A percentile compares a stretch with the other conserved stretches of the same genome.
phyloP scores from a whole-genome alignment of 805 yeast species.

The Ogataea chonburiensis region DNA sequence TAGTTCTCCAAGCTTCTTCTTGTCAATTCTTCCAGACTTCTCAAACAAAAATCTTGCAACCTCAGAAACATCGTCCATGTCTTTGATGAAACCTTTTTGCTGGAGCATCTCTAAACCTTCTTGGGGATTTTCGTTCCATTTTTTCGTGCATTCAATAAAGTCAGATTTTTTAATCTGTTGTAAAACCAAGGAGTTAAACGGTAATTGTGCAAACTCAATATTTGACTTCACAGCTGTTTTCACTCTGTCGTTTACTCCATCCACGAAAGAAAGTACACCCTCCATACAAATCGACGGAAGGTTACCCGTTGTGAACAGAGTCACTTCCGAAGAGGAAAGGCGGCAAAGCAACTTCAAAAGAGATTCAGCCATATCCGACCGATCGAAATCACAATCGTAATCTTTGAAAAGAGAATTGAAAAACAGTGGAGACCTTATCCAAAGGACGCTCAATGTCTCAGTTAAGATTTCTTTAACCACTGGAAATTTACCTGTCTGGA shows the following conservation, averaged over 20 bases:
- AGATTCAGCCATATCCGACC: constrained; percentile 70
- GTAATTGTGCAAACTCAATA: constrained; percentile 18
- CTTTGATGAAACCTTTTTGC: constrained; percentile 62
- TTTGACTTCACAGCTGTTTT: constrained; percentile 33
- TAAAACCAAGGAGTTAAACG: constrained; percentile 35
- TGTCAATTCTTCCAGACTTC: constrained; percentile 79
- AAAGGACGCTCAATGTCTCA: constrained; percentile 77
- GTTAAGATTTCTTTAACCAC: constrained; percentile 75
- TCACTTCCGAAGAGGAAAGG: constrained; percentile 83
- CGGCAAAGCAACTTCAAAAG: constrained; percentile 70
- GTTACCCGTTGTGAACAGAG: constrained; percentile 70
- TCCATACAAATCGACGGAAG: constrained; percentile 95
- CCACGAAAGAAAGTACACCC: constrained; percentile 71
- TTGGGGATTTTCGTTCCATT: constrained; percentile 76
- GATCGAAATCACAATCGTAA: constrained; percentile 88
- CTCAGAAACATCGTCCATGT: constrained; percentile 49
- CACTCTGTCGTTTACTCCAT: constrained; percentile 56
- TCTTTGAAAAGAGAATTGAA: constrained; percentile 75
- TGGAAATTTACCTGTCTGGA: constrained; percentile 46
- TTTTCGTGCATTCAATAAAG: constrained; percentile 70
- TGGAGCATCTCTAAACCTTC: constrained; percentile 66
- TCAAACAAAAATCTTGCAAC: constrained; percentile 75
- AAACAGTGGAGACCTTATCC: constrained; percentile 78
- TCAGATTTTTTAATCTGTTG: constrained; percentile 62
- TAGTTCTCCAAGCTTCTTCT: constrained; percentile 82